A percentile compares a stretch with the other conserved stretches of the same genome.
phyloP scores from a whole-genome alignment of 2,329 filamentous ascomycete species.

The Clonostachys sp. region DNA sequence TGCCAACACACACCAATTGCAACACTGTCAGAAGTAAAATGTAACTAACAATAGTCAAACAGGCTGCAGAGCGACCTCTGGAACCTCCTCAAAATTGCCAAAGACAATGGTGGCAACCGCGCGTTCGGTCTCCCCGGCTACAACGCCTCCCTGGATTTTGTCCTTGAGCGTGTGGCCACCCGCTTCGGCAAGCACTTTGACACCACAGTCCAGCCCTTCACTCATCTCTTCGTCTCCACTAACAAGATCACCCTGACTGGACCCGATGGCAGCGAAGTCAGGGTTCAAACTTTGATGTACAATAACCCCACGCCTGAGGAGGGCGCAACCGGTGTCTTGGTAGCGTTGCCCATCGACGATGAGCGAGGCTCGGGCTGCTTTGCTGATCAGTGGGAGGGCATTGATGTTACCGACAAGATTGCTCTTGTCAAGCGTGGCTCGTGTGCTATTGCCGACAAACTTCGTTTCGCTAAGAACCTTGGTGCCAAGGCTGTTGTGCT shows the following conservation, averaged over 20 bases:
- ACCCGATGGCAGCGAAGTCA: conserved; percentile 36
- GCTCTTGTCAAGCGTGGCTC: conserved; percentile 37
- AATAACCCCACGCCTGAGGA: conserved; percentile 36
- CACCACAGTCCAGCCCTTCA: conserved; percentile 40
- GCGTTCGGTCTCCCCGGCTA: conserved; percentile 57
- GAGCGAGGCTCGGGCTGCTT: conserved; percentile 32
- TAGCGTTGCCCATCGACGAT: conserved; percentile 28
- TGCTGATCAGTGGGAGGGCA: conserved; percentile 35
- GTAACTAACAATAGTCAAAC: background rate
- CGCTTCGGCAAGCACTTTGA: conserved; percentile 34
- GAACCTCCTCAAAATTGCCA: conserved; percentile 48
- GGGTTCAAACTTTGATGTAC: conserved; percentile 37
- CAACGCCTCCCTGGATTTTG: conserved; percentile 52
- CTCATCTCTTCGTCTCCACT: conserved; percentile 37
- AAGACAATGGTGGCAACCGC: conserved; percentile 52
- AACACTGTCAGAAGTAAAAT: background rate
- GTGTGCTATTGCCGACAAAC: conserved; percentile 36
- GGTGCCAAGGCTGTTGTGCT: conserved; percentile 45
- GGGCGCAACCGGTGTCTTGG: conserved; percentile 26
- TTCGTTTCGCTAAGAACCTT: conserved; percentile 33
- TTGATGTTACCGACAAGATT: conserved; percentile 37
- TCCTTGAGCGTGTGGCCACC: conserved; percentile 38
- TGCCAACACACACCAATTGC: background rate
- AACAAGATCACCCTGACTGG: conserved; percentile 35
- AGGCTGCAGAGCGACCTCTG: conserved; percentile 51